phyloP scores from a whole-genome alignment of 768 basidiomycete species.

The Filobasidium floriforme region DNA sequence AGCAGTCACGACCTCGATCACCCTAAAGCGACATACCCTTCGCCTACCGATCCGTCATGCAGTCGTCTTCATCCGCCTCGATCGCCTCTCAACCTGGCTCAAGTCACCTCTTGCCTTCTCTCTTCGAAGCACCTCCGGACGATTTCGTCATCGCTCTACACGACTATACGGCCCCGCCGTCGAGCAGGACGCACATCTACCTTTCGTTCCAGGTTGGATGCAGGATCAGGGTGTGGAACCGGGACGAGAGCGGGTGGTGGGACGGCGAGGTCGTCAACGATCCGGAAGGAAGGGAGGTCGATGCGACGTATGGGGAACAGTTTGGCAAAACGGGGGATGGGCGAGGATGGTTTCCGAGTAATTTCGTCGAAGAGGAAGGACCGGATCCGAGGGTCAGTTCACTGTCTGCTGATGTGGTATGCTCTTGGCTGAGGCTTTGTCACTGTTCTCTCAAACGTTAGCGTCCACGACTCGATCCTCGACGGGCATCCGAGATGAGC shows the following conservation, averaged over 20 bases:
- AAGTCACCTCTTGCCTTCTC: slow-evolving; percentile 12
- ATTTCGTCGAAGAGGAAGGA: slow-evolving; percentile 54
- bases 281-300: slow-evolving; percentile 5
- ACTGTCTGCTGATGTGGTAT: neutral
- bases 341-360: slow-evolving; percentile 97
- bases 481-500: neutral
- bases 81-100: neutral
- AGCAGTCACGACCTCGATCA: too few relatives aligned
- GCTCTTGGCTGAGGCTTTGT: neutral
- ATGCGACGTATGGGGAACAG: slow-evolving; percentile 12
- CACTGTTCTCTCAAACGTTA: neutral
- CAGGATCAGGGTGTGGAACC: slow-evolving; percentile 80
- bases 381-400: slow-evolving; percentile 6
- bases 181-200: slow-evolving; percentile 63
- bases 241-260: slow-evolving; percentile 92
- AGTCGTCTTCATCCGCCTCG: neutral
- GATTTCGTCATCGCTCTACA: slow-evolving; percentile 89
- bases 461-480: neutral
- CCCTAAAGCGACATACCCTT: too few relatives aligned
- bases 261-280: slow-evolving; percentile 66
- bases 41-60: too few relatives aligned
- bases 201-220: slow-evolving; percentile 84
- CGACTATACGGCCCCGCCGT: slow-evolving; percentile 65
- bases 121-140: slow-evolving; percentile 19
- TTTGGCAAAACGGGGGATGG: slow-evolving; percentile 37